Evolutionary conservation across 768 basidiomycete genomes (phyloP).

Genomic region (Calocybe cyanea): DNA sequence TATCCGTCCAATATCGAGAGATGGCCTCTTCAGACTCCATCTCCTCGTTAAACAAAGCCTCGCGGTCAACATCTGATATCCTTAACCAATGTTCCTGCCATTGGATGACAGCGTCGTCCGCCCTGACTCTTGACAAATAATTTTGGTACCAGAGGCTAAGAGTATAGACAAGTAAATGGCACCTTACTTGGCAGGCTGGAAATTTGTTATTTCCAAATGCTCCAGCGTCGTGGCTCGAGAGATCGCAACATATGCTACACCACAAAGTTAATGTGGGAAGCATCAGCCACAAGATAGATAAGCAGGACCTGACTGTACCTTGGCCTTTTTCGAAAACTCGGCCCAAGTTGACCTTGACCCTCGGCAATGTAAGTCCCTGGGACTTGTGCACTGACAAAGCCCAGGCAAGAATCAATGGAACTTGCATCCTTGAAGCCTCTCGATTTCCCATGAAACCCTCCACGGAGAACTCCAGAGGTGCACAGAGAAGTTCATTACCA

Average conservation of each 20-base stretch:
- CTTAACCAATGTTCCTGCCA: slow-evolving; percentile 45
- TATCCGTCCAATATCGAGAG: slow-evolving; percentile 9
- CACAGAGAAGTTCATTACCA: slow-evolving; percentile 43
- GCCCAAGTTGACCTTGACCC: slow-evolving; percentile 74
- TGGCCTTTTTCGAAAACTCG: slow-evolving; percentile 79
- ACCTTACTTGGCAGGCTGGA: slow-evolving; percentile 53
- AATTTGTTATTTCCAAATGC: slow-evolving; percentile 58
- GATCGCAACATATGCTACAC: slow-evolving; percentile 60
- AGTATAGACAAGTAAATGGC: neutral
- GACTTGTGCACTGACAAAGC: slow-evolving; percentile 85
- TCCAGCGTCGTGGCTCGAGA: slow-evolving; percentile 67
- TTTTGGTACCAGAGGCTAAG: neutral
- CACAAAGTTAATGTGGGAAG: neutral
- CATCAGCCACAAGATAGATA: neutral
- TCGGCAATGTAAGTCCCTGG: slow-evolving; percentile 80
- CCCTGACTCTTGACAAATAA: slow-evolving; percentile 41
- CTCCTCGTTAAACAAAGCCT: slow-evolving; percentile 11
- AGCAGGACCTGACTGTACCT: slow-evolving; percentile 34
- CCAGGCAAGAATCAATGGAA: slow-evolving; percentile 64
- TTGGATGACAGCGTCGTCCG: slow-evolving; percentile 51
- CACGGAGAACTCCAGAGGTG: slow-evolving; percentile 53
- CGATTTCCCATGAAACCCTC: slow-evolving; percentile 49
- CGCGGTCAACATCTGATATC: slow-evolving; percentile 11
- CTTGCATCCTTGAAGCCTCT: slow-evolving; percentile 60
- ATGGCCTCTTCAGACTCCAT: slow-evolving; percentile 22